These are phyloP conservation scores for Fomitopsis pinicola DNA, from an alignment of 1,284 basidiomycete species.

Conservation along the genomic window DNA sequence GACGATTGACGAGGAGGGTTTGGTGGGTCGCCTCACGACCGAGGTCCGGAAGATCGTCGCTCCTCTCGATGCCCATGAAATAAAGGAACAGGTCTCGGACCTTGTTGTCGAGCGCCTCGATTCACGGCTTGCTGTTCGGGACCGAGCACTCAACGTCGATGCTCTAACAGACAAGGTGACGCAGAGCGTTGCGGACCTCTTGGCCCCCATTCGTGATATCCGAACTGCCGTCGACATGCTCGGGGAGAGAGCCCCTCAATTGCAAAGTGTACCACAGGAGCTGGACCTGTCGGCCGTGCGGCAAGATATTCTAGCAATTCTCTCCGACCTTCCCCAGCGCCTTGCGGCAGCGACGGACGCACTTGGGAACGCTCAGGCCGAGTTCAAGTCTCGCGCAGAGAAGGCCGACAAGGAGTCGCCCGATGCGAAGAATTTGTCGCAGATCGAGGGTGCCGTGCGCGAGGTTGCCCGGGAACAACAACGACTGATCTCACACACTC, in stretches of 20 bases:
- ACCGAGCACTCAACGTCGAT: constrained; percentile 65
- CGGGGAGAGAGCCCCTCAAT: constrained; percentile 28
- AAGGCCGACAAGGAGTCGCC: constrained; percentile 15
- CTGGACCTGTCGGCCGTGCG: constrained; percentile 19
- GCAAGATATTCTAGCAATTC: constrained; percentile 28
- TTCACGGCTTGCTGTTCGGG: constrained; percentile 70
- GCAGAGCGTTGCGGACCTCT: constrained; percentile 45
- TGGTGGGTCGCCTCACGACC: constrained; percentile 54
- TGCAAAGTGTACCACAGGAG: constrained; percentile 4
- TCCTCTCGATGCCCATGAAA: constrained; percentile 74
- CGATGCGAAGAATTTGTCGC: constrained; percentile 26
- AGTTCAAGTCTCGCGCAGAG: constrained; percentile 27
- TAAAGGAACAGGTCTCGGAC: constrained; percentile 82
- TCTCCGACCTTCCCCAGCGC: constrained; percentile 40
- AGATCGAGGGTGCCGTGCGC: constrained; percentile 43
- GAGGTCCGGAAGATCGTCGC: constrained; percentile 69
- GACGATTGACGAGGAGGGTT: constrained; percentile 47
- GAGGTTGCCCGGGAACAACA: constrained; percentile 39
- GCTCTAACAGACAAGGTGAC: constrained; percentile 49
- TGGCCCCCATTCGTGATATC: constrained; percentile 43
- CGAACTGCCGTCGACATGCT: constrained; percentile 39
- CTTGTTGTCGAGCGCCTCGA: constrained; percentile 80
- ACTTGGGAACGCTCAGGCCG: constrained; percentile 33
- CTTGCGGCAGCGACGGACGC: constrained; percentile 38
- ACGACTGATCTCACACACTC: constrained; percentile 39